phyloP scores from a whole-genome alignment of 2,329 filamentous ascomycete species.

The Ceratocystis lukuohia region DNA sequence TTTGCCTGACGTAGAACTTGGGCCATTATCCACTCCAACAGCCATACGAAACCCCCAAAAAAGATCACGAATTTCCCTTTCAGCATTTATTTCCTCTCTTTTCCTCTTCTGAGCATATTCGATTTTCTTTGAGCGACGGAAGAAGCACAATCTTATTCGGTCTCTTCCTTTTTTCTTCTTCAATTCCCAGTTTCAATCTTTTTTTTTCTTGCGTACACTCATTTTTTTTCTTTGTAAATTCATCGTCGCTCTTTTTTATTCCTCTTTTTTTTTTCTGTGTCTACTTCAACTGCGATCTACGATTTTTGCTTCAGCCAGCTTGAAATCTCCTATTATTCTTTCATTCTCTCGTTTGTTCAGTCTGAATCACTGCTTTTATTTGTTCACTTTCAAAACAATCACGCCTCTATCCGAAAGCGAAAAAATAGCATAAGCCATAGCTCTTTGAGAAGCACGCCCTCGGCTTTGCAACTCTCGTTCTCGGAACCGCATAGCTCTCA shows the following conservation, averaged over 20 bases:
- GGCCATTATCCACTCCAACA: neutral
- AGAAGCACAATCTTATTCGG: neutral
- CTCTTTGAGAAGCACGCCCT: neutral
- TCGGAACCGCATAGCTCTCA: neutral
- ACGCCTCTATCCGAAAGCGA: neutral
- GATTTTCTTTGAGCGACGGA: neutral
- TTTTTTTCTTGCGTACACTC: constrained; percentile 9
- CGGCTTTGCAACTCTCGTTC: neutral
- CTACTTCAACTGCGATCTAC: neutral
- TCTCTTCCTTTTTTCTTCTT: constrained; percentile 2
- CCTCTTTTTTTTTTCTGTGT: neutral
- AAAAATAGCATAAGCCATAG: neutral
- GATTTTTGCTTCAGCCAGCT: constrained; percentile 3
- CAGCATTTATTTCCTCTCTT: neutral
- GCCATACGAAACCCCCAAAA: neutral
- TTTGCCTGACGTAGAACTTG: neutral
- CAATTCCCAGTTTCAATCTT: neutral
- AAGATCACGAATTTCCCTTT: constrained; percentile 9
- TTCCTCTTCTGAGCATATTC: constrained; percentile 4
- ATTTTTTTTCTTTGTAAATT: constrained; percentile 8
- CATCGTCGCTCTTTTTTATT: constrained; percentile 7
- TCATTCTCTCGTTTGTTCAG: neutral
- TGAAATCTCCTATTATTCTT: neutral
- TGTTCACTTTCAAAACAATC: neutral
- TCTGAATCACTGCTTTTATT: neutral